Conservation (phyloP, 2,329 filamentous ascomycete genomes). For the Xylariaceae sp. region DNA sequence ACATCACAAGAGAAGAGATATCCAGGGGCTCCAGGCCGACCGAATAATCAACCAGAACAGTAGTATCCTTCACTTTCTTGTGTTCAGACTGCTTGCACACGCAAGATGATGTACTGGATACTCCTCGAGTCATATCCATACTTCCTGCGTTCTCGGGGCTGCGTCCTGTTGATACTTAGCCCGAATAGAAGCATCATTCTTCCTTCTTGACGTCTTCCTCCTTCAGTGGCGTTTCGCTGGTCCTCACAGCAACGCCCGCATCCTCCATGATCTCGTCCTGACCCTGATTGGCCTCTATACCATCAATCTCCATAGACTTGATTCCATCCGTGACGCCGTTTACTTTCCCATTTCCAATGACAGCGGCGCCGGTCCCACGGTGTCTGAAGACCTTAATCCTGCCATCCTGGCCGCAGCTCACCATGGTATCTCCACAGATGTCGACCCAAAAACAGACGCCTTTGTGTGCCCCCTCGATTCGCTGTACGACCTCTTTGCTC, state of each 20-base stretch:
- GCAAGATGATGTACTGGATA: too few species aligned
- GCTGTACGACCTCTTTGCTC: constrained; percentile 77
- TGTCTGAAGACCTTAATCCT: constrained; percentile 46
- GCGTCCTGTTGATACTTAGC: too few species aligned
- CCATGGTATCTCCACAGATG: constrained; percentile 51
- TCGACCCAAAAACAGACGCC: constrained; percentile 66
- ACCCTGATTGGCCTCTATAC: neutral
- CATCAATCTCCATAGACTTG: neutral
- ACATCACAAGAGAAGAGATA: too few species aligned
- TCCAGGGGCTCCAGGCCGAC: too few species aligned
- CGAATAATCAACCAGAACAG: too few species aligned
- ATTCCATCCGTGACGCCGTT: neutral
- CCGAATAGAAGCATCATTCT: constrained; percentile 10
- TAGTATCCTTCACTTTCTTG: too few species aligned
- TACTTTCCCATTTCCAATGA: constrained; percentile 4
- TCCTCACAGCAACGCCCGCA: constrained; percentile 31
- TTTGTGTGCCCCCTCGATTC: constrained; percentile 46
- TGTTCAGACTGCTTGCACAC: too few species aligned
- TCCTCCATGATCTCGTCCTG: constrained; percentile 1
- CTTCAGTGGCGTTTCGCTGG: constrained; percentile 44
- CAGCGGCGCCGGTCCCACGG: constrained; percentile 3
- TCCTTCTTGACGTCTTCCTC: constrained; percentile 37
- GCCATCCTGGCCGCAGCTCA: constrained; percentile 52
- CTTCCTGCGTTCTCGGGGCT: too few species aligned
- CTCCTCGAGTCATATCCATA: too few species aligned